Percentiles rank a stretch among this genome's conserved stretches.
Conservation (phyloP, 225 moss, liverwort and hornwort genomes). For the Marchantia paleacea region DNA sequence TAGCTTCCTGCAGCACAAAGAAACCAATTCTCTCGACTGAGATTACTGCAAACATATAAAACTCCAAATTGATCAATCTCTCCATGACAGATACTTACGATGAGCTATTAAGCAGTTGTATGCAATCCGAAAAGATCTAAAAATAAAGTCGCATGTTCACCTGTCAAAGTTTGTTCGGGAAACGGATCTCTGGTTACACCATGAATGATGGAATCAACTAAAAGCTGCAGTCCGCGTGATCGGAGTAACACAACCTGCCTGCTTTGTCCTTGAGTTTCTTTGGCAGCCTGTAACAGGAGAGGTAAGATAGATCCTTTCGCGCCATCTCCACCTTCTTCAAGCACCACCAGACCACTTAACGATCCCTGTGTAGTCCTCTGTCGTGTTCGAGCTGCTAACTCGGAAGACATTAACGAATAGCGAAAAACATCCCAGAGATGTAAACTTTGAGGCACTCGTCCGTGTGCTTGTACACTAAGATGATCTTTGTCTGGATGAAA, state of each 20-base stretch:
- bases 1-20: conserved; percentile 55
- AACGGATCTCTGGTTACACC: conserved; percentile 71
- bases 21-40: neutral
- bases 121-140: too few relatives aligned
- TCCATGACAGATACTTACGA: neutral
- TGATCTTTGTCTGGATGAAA: conserved; percentile 65
- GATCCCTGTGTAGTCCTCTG: conserved; percentile 37
- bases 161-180: conserved; percentile 52
- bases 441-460: conserved; percentile 69
- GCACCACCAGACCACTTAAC: conserved; percentile 62
- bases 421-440: conserved; percentile 91
- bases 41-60: neutral
- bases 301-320: conserved; percentile 80
- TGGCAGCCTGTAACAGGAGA: conserved; percentile 75
- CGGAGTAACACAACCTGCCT: conserved; percentile 83
- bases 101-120: too few relatives aligned
- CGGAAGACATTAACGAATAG: conserved; percentile 83
- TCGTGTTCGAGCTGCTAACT: conserved; percentile 73
- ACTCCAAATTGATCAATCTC: neutral
- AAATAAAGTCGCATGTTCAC: conserved; percentile 29
- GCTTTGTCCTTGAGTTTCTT: conserved; percentile 79
- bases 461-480: conserved; percentile 47
- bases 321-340: conserved; percentile 73
- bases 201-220: conserved; percentile 64
- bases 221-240: conserved; percentile 80